Conservation (phyloP, 202 grass and related monocot species). For the Eragrostis tef region DNA sequence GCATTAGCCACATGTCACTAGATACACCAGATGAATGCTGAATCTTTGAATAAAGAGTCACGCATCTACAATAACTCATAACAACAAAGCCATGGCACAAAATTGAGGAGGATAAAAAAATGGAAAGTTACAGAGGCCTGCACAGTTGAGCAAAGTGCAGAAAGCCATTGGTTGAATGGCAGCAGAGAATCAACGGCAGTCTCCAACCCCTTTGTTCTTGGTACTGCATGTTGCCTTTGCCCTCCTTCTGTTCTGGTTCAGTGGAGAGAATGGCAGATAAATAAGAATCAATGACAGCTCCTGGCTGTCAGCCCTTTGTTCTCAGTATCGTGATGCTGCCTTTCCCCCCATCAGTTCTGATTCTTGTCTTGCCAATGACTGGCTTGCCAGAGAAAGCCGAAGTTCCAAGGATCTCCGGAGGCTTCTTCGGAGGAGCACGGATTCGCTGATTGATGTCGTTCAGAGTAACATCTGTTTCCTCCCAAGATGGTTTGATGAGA, state of each 20-base stretch:
- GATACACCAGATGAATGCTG: conserved; percentile 42
- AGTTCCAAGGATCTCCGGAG: conserved; percentile 53
- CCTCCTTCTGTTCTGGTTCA: conserved; percentile 62
- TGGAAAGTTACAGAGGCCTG: conserved; percentile 40
- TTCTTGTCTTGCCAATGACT: conserved; percentile 84
- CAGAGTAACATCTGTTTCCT: conserved; percentile 77
- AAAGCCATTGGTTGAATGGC: conserved; percentile 44
- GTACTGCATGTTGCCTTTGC: conserved; percentile 66
- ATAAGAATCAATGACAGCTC: conserved; percentile 17
- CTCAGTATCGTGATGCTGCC: conserved; percentile 92
- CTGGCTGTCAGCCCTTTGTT: conserved; percentile 72
- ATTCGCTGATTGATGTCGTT: conserved; percentile 86
- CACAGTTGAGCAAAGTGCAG: conserved; percentile 32
- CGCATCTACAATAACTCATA: conserved; percentile 35
- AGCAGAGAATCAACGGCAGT: conserved; percentile 1
- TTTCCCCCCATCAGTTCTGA: conserved; percentile 84
- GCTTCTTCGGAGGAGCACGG: conserved; percentile 61
- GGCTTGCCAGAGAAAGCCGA: conserved; percentile 83
- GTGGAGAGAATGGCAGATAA: conserved; percentile 1
- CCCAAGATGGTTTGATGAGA: conserved; percentile 81
- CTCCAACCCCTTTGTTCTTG: conserved; percentile 54
- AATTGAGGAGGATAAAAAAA: conserved; percentile 25
- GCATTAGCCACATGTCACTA: conserved; percentile 45
- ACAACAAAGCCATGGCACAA: conserved; percentile 34
- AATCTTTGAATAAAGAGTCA: conserved; percentile 39